Evolutionary conservation across 768 basidiomycete genomes (phyloP).

Genomic region (Xerocomellus intermedius): DNA sequence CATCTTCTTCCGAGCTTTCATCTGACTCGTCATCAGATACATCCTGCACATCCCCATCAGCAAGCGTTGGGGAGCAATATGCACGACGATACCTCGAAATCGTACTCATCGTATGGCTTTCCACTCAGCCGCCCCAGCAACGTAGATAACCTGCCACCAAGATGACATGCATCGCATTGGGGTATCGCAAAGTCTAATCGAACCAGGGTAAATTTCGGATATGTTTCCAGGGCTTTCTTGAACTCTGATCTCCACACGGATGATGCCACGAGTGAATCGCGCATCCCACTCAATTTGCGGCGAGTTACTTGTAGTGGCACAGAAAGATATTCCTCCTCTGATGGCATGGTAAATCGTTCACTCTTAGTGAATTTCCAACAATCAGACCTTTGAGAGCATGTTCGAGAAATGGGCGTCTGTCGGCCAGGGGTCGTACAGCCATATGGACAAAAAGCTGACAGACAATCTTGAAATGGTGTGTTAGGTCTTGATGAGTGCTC

Average conservation of each 20-base stretch:
- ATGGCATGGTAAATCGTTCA: background rate
- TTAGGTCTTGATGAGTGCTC: slow-evolving; percentile 70
- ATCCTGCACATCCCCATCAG: slow-evolving; percentile 13
- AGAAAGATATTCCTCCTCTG: slow-evolving; percentile 69
- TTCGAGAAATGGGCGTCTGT: slow-evolving; percentile 57
- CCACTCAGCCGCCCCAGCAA: slow-evolving; percentile 62
- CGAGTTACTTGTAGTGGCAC: slow-evolving; percentile 66
- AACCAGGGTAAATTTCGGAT: slow-evolving; percentile 60
- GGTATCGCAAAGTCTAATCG: slow-evolving; percentile 55
- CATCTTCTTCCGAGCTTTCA: slow-evolving; percentile 23
- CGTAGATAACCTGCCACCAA: slow-evolving; percentile 68
- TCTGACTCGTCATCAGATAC: slow-evolving; percentile 24
- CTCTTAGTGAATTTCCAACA: background rate
- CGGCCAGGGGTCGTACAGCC: slow-evolving; percentile 54
- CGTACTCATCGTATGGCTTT: slow-evolving; percentile 63
- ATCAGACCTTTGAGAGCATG: slow-evolving; percentile 46
- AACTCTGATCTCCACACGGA: slow-evolving; percentile 78
- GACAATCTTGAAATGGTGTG: slow-evolving; percentile 81
- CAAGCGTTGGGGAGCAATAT: background rate
- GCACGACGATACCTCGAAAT: slow-evolving; percentile 54
- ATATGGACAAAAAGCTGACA: slow-evolving; percentile 87
- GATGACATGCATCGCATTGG: slow-evolving; percentile 80
- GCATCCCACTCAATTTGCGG: slow-evolving; percentile 65
- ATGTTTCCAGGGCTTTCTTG: slow-evolving; percentile 59
- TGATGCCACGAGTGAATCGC: slow-evolving; percentile 78